Evolutionary conservation across 352 stramenopile genomes (phyloP).

Genomic region (Thalassiosira mediterranea): DNA sequence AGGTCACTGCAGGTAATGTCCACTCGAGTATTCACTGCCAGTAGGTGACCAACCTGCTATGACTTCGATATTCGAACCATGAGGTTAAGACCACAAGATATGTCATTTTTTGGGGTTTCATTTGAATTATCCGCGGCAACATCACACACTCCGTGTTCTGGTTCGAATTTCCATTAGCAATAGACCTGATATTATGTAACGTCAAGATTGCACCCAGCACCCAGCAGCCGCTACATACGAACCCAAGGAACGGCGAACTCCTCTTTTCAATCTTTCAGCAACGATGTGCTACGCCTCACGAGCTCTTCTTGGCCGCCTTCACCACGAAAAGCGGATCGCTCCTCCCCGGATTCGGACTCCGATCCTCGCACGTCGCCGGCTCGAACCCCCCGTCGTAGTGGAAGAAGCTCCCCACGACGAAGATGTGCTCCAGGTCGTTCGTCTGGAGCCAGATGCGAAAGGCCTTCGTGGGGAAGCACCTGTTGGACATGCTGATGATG

Average conservation of each 20-base stretch:
- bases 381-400: constrained; percentile 86
- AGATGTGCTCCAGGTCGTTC: constrained; percentile 88
- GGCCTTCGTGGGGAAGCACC: constrained; percentile 84
- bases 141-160: too few species aligned
- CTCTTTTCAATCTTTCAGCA: background rate
- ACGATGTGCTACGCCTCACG: background rate
- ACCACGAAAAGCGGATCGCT: constrained; percentile 82
- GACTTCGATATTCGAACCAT: too few species aligned
- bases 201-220: too few species aligned
- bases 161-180: background rate
- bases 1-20: too few species aligned
- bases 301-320: constrained; percentile 61
- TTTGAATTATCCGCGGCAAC: too few species aligned
- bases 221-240: background rate
- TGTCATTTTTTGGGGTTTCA: too few species aligned
- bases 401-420: constrained; percentile 86
- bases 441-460: constrained; percentile 87
- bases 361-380: constrained; percentile 78
- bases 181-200: background rate
- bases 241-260: background rate
- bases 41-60: too few species aligned
- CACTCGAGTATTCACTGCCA: too few species aligned
- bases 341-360: constrained; percentile 83
- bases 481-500: constrained; percentile 86
- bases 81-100: too few species aligned